Conservation (phyloP, 202 grass and related monocot genomes). For the Saccharum hybrid region DNA sequence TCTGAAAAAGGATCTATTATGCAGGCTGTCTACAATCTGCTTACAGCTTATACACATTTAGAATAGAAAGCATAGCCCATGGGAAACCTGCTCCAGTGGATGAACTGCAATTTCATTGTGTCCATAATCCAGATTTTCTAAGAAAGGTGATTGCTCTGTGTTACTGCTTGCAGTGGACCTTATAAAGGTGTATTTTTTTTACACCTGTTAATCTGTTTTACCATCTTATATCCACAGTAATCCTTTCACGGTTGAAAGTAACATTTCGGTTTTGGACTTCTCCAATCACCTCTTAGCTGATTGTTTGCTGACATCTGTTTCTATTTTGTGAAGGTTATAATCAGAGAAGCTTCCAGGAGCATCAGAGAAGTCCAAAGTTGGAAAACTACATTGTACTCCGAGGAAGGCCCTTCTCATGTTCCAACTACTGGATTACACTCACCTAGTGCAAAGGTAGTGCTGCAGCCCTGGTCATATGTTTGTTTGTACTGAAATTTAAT, state of each 20-base stretch:
- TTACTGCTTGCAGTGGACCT: background rate
- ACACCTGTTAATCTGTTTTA: background rate
- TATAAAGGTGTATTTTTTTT: slow-evolving; percentile 23
- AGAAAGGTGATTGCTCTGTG: slow-evolving; percentile 49
- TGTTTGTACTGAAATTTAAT: slow-evolving; percentile 23
- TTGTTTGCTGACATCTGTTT: slow-evolving; percentile 13
- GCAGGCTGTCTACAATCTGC: slow-evolving; percentile 70
- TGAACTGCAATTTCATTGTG: slow-evolving; percentile 75
- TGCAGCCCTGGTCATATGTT: background rate
- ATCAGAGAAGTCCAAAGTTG: slow-evolving; percentile 44
- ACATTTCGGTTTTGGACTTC: background rate
- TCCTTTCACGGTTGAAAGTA: background rate
- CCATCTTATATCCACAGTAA: background rate
- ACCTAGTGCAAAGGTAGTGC: slow-evolving; percentile 54
- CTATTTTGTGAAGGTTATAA: slow-evolving; percentile 55
- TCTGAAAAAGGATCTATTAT: slow-evolving; percentile 8
- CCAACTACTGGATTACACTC: slow-evolving; percentile 49
- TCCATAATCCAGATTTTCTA: slow-evolving; percentile 59
- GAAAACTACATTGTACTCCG: slow-evolving; percentile 33
- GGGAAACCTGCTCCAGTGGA: slow-evolving; percentile 67
- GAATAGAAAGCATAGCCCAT: slow-evolving; percentile 61
- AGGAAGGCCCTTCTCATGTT: slow-evolving; percentile 50
- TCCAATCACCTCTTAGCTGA: slow-evolving; percentile 10
- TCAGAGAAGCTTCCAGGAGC: slow-evolving; percentile 65
- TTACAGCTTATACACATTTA: slow-evolving; percentile 73